phyloP scores from a whole-genome alignment of 768 basidiomycete genomes.

The Kwoniella mangroviensis region DNA sequence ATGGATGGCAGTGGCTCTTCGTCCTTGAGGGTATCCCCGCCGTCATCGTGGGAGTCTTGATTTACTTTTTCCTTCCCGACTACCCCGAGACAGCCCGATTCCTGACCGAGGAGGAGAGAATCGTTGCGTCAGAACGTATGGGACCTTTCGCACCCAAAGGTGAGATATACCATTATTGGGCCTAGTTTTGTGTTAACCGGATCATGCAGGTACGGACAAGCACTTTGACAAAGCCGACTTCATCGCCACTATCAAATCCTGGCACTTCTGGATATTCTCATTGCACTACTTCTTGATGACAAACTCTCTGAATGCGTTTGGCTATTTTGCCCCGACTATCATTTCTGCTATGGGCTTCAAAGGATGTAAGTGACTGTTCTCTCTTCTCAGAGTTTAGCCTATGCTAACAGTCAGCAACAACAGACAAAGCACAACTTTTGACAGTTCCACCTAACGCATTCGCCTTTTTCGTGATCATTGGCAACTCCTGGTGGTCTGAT shows the following conservation, averaged over 20 bases:
- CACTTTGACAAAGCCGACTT: constrained; percentile 37
- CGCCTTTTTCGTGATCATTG: constrained; percentile 47
- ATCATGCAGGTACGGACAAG: constrained; percentile 29
- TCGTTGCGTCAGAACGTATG: constrained; percentile 23
- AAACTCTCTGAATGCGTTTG: constrained; percentile 30
- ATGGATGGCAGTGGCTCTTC: constrained; percentile 46
- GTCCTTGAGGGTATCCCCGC: constrained; percentile 40
- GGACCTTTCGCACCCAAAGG: constrained; percentile 34
- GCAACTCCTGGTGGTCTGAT: constrained; percentile 48
- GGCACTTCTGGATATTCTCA: constrained; percentile 33
- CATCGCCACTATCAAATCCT: constrained; percentile 25
- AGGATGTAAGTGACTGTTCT: constrained; percentile 31
- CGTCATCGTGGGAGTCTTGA: constrained; percentile 30
- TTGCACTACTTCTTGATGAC: constrained; percentile 9
- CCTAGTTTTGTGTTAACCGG: neutral
- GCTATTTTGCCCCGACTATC: constrained; percentile 34
- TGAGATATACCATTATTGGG: neutral
- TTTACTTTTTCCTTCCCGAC: constrained; percentile 37
- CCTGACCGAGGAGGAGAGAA: constrained; percentile 39
- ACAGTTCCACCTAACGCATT: constrained; percentile 42
- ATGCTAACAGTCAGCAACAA: constrained; percentile 5
- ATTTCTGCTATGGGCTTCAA: constrained; percentile 37
- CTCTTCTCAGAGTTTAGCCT: neutral
- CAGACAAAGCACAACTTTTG: constrained; percentile 33
- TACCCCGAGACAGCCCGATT: constrained; percentile 44